Evolutionary conservation across 2,329 filamentous ascomycete species (phyloP).

Genomic region (Onygenales sp.): DNA sequence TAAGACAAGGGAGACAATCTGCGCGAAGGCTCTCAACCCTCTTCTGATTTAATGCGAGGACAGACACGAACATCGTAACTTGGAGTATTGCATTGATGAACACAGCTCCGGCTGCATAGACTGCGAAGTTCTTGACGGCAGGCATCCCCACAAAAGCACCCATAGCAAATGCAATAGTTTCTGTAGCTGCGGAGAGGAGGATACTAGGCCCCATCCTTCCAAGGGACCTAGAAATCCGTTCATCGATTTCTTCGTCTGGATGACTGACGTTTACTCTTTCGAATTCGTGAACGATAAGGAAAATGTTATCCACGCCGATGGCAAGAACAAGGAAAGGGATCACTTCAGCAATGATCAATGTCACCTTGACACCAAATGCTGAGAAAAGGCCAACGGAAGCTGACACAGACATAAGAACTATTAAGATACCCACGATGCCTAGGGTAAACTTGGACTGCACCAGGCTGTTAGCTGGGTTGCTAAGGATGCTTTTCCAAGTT

Average conservation of each 20-base stretch:
- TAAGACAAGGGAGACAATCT: constrained; percentile 86
- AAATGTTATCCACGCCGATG: constrained; percentile 97
- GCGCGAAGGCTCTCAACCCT: constrained; percentile 80
- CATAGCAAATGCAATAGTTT: constrained; percentile 86
- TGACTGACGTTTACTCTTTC: constrained; percentile 89
- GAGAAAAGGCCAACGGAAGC: constrained; percentile 94
- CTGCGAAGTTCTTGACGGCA: constrained; percentile 91
- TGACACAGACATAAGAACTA: constrained; percentile 94
- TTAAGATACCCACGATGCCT: constrained; percentile 87
- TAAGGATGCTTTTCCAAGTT: constrained; percentile 64
- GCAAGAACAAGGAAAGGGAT: constrained; percentile 96
- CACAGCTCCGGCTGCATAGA: constrained; percentile 91
- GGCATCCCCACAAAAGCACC: constrained; percentile 96
- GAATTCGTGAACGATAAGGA: constrained; percentile 96
- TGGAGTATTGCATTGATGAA: constrained; percentile 96
- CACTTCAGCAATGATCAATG: constrained; percentile 94
- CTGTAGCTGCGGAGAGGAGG: constrained; percentile 84
- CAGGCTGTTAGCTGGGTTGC: constrained; percentile 72
- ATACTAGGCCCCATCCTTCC: constrained; percentile 96
- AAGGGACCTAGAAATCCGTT: constrained; percentile 76
- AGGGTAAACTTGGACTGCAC: constrained; percentile 96
- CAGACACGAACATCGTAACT: constrained; percentile 92
- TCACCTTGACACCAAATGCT: constrained; percentile 83
- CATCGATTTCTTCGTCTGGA: constrained; percentile 77
- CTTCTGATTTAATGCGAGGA: constrained; percentile 82